Conservation (phyloP, 768 basidiomycete species). For the Agrocybe praecox region DNA sequence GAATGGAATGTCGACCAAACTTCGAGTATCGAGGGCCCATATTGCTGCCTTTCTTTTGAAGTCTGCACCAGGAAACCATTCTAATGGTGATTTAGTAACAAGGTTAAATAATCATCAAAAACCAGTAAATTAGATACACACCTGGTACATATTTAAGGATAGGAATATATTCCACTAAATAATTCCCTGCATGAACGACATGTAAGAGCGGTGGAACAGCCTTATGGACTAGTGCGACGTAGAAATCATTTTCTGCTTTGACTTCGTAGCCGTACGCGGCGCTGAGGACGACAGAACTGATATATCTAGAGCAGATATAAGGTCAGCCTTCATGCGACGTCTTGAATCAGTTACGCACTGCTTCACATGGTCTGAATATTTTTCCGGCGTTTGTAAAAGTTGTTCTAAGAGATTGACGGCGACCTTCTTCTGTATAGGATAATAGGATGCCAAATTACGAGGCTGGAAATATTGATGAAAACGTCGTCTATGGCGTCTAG, state of each 20-base stretch:
- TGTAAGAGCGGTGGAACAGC: constrained; percentile 27
- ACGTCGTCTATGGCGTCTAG: constrained; percentile 30
- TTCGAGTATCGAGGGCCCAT: constrained; percentile 20
- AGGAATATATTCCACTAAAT: constrained; percentile 41
- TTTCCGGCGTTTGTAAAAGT: constrained; percentile 26
- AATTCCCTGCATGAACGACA: constrained; percentile 38
- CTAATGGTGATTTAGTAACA: constrained; percentile 7
- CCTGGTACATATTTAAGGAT: constrained; percentile 30
- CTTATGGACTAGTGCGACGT: constrained; percentile 35
- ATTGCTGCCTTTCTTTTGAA: constrained; percentile 32
- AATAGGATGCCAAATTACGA: constrained; percentile 26
- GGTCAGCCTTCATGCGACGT: too few species aligned
- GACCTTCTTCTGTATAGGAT: constrained; percentile 23
- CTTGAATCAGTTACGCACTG: constrained; percentile 22
- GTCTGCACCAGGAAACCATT: constrained; percentile 41
- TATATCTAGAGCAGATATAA: constrained; percentile 24
- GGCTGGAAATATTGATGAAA: constrained; percentile 41
- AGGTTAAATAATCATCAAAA: too few species aligned
- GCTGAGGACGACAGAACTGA: constrained; percentile 37
- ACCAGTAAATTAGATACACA: too few species aligned
- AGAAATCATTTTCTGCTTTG: constrained; percentile 34
- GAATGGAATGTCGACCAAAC: constrained; percentile 29
- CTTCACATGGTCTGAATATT: constrained; percentile 28
- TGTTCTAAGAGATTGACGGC: constrained; percentile 24
- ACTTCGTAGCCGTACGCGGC: constrained; percentile 43